Base-by-base conservation (phyloP, 192 early-diverging fungal species). In the Rhizoclosmatium sp. region DNA sequence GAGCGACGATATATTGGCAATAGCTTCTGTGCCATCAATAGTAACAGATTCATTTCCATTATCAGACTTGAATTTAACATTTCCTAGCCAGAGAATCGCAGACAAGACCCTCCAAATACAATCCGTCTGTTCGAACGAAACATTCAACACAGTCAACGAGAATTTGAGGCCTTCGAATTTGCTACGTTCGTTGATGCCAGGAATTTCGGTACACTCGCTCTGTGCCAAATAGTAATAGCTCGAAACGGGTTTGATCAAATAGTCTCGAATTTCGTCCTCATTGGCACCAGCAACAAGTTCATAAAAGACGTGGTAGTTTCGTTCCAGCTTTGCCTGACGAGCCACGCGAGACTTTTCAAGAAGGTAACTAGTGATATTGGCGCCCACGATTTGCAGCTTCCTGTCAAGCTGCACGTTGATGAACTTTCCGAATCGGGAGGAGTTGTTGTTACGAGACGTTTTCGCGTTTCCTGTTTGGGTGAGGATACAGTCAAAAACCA, bases 1-100 rank as follows among this genome's bases (percentile, higher is more conserved):
- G 71, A 98, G 88, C 59, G 90, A 89, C 42, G 95, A 92, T 14
- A 93, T 92, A 48, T 93, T 88, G 12, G 88, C 89, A 23, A 97
- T 85, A 49, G 87, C 89, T 19, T 95, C 93, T 21, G 77, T 76
- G 76, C 97, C 96, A 60, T 90, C 89, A 66, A 98, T 93, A 45
- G 88, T 84, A 48, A 94, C 91, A 75, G 93, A 88, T 44, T 87
- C 82, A 54, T 93, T 90, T 62, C 90, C 89, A 3, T 76, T 65
- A 54, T 90, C 89, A 58, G 93, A 88, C 54, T 85, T 79, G 73
- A 89, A 88, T n/a, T 71, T 59, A 42, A 89, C 76, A 65, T 89
- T 89, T 3, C 87, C 87, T 9, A 89, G 67, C 65, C 65, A 76
- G 46, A 89, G 76, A 61, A 89, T 82, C 4, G 84, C 87, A 1